These are phyloP conservation scores for Starmerella geochares DNA, from an alignment of 805 yeast genomes.

Conservation along the genomic window DNA sequence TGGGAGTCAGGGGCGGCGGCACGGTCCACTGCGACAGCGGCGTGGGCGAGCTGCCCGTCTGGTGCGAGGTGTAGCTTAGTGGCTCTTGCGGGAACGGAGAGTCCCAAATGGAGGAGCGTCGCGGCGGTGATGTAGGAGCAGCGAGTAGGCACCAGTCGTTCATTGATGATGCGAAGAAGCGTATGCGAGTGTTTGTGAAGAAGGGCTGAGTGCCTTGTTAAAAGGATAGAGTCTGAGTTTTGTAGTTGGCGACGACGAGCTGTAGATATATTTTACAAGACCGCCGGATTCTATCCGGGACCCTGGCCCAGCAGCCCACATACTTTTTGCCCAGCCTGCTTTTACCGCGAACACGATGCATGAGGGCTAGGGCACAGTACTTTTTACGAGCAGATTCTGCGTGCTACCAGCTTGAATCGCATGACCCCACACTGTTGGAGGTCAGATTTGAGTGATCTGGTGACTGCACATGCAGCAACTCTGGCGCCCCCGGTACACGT, in stretches of 20 bases:
- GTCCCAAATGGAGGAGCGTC: slow-evolving; percentile 6
- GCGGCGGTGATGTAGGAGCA: slow-evolving; percentile 9
- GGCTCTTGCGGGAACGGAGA: not conserved
- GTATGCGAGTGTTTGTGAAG: not conserved
- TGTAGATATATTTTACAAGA: slow-evolving; percentile 1
- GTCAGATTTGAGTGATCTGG: not conserved
- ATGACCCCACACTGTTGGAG: slow-evolving; percentile 1
- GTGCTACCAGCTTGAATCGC: not conserved
- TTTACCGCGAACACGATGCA: slow-evolving; percentile 14
- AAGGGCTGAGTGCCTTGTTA: not conserved
- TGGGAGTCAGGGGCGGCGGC: not conserved
- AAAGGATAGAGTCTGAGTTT: not conserved
- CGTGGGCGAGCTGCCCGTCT: not conserved
- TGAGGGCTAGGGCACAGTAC: slow-evolving; percentile 16
- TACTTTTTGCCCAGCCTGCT: slow-evolving; percentile 11
- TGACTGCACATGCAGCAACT: slow-evolving; percentile 3
- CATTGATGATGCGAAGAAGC: not conserved
- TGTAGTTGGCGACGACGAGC: not conserved
- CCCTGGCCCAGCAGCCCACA: slow-evolving; percentile 11
- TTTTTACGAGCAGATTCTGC: slow-evolving; percentile 12
- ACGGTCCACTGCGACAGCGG: not conserved
- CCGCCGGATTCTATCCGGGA: slow-evolving; percentile 10
- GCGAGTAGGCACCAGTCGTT: slow-evolving; percentile 1
- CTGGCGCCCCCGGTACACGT: not conserved
- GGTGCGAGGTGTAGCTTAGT: not conserved